Evolutionary conservation across 2,329 filamentous ascomycete species (phyloP).

Genomic region (Penicillium janthinellum): DNA sequence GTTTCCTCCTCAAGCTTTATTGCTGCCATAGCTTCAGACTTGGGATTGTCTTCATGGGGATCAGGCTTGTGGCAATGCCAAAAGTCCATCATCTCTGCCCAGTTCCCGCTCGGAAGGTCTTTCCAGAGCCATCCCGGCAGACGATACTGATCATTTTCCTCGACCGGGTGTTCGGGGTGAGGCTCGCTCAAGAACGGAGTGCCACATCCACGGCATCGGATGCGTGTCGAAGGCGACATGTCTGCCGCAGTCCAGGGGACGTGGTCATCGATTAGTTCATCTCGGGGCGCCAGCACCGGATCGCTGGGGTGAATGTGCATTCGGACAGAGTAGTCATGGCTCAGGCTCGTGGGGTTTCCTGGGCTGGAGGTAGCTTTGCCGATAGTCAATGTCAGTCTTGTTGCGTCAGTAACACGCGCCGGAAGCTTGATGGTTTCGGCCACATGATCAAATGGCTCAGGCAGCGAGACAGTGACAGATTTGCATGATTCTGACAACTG

Average conservation of each 20-base stretch:
- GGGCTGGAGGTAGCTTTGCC: neutral
- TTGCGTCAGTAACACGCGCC: constrained; percentile 34
- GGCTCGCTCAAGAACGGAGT: constrained; percentile 31
- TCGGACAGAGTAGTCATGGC: constrained; percentile 54
- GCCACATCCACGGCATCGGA: constrained; percentile 45
- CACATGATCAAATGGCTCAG: constrained; percentile 25
- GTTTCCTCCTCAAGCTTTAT: constrained; percentile 48
- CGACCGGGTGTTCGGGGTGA: neutral
- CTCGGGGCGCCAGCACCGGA: constrained; percentile 13
- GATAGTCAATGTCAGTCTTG: constrained; percentile 26
- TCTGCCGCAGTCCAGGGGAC: constrained; percentile 44
- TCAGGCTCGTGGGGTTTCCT: constrained; percentile 28
- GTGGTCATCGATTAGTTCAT: constrained; percentile 35
- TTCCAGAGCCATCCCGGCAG: constrained; percentile 67
- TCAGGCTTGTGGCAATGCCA: constrained; percentile 98
- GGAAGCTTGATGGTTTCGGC: constrained; percentile 53
- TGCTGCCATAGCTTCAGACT: constrained; percentile 42
- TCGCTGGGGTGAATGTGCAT: constrained; percentile 52
- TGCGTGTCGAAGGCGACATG: constrained; percentile 34
- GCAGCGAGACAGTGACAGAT: constrained; percentile 41
- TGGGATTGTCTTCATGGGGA: constrained; percentile 46
- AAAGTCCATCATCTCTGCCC: constrained; percentile 99
- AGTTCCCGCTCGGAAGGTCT: constrained; percentile 92
- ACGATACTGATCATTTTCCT: neutral
- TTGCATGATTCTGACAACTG: constrained; percentile 40